Conservation (phyloP, 2,329 filamentous ascomycete species). For the Aspergillus neoniger region DNA sequence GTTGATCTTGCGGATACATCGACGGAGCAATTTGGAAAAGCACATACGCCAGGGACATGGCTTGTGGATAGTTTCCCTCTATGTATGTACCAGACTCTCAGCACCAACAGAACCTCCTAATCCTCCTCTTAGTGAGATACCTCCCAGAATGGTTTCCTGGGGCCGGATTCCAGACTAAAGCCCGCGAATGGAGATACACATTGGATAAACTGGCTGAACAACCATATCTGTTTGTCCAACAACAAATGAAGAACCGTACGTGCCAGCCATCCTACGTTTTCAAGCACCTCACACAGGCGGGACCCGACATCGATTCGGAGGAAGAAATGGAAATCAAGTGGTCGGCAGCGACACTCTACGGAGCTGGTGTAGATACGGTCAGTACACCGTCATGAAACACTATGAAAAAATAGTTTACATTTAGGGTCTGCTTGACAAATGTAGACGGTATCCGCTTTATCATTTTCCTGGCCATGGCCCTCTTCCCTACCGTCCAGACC, state of each 20-base stretch:
- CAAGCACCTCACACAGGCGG: slow-evolving; percentile 30
- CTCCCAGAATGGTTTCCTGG: slow-evolving; percentile 52
- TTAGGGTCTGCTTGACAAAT: background rate
- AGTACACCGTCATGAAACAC: fast-evolving
- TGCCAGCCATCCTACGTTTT: slow-evolving; percentile 44
- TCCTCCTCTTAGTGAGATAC: slow-evolving; percentile 23
- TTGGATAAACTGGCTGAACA: slow-evolving; percentile 34
- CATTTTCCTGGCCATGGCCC: slow-evolving; percentile 14
- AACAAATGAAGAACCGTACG: slow-evolving; percentile 39
- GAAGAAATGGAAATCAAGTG: slow-evolving; percentile 13
- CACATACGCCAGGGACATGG: slow-evolving; percentile 46
- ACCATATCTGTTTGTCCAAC: slow-evolving; percentile 49
- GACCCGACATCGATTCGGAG: background rate
- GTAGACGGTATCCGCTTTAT: slow-evolving; percentile 13
- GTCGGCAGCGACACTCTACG: slow-evolving; percentile 2
- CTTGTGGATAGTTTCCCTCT: slow-evolving; percentile 49
- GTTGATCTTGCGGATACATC: slow-evolving; percentile 45
- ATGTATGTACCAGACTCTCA: slow-evolving; percentile 13
- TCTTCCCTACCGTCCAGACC: slow-evolving; percentile 44
- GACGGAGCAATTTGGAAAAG: slow-evolving; percentile 44
- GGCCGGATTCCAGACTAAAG: slow-evolving; percentile 46
- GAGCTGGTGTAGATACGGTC: slow-evolving; percentile 12
- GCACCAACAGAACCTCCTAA: background rate
- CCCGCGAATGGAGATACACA: slow-evolving; percentile 34
- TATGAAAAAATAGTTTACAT: too few species aligned